These are phyloP conservation scores for Sporobolomyces phaffii DNA, from an alignment of 768 basidiomycete species.

Conservation along the genomic window DNA sequence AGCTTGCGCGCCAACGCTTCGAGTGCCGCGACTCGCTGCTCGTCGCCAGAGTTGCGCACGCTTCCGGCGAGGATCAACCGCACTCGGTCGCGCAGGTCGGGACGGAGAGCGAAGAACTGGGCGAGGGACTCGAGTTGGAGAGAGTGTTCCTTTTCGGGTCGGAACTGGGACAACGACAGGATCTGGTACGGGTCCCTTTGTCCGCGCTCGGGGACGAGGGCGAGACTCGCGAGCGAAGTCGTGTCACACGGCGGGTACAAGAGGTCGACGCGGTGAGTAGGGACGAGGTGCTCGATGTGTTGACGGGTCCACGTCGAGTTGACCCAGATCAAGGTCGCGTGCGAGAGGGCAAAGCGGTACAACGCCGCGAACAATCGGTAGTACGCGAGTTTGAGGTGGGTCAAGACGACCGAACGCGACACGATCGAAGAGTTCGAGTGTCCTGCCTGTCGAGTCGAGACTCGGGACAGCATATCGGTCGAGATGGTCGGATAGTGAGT, in stretches of 20 bases:
- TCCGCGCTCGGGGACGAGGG: background rate
- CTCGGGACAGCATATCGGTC: slow-evolving; percentile 82
- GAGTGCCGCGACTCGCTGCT: slow-evolving; percentile 62
- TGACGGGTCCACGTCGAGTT: slow-evolving; percentile 92
- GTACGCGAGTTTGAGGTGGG: slow-evolving; percentile 67
- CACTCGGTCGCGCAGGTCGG: slow-evolving; percentile 55
- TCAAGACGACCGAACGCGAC: slow-evolving; percentile 56
- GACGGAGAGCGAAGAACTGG: slow-evolving; percentile 56
- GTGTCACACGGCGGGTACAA: slow-evolving; percentile 95
- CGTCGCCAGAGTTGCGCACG: slow-evolving; percentile 70
- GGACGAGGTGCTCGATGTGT: slow-evolving; percentile 70
- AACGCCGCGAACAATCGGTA: slow-evolving; percentile 80
- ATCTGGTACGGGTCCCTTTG: slow-evolving; percentile 48
- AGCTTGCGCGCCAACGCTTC: slow-evolving; percentile 59
- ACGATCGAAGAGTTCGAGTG: slow-evolving; percentile 61
- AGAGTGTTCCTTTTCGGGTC: slow-evolving; percentile 91
- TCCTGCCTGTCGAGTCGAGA: slow-evolving; percentile 56
- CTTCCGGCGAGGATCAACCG: slow-evolving; percentile 76
- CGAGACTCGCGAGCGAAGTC: slow-evolving; percentile 57
- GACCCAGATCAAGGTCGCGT: slow-evolving; percentile 65
- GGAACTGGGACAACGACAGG: slow-evolving; percentile 85
- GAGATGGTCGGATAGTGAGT: slow-evolving; percentile 90
- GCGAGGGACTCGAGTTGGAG: slow-evolving; percentile 69
- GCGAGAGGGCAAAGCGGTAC: slow-evolving; percentile 68
- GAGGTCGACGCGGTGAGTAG: slow-evolving; percentile 39